Evolutionary conservation across 2,329 filamentous ascomycete species (phyloP).

Genomic region (Beauveria sp.): DNA sequence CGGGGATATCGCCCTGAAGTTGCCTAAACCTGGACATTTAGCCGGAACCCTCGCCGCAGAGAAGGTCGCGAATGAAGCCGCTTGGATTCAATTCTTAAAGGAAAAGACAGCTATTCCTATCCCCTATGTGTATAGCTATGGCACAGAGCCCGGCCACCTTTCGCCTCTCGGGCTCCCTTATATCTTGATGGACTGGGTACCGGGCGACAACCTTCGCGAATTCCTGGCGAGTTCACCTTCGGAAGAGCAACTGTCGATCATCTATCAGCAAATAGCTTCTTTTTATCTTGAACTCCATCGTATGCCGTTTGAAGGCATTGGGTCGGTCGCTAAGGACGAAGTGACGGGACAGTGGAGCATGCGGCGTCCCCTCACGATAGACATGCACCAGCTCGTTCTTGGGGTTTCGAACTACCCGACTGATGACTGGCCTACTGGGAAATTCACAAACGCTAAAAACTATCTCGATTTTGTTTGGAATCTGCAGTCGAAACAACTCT

Average conservation of each 20-base stretch:
- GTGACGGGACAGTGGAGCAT: neutral
- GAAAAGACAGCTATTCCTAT: neutral
- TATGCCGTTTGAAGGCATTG: neutral
- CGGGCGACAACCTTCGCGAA: neutral
- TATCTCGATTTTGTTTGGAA: neutral
- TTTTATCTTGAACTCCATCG: neutral
- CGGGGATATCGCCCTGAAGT: neutral
- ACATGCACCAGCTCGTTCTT: neutral
- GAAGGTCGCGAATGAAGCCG: neutral
- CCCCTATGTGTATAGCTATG: neutral
- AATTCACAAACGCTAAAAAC: neutral
- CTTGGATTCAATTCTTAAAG: neutral
- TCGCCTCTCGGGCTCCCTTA: neutral
- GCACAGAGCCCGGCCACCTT: neutral
- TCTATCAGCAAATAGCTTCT: neutral
- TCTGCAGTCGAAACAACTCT: neutral
- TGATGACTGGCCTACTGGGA: neutral
- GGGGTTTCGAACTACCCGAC: neutral
- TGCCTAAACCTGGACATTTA: neutral
- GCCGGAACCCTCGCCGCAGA: neutral
- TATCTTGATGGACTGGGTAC: neutral
- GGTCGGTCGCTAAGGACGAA: neutral
- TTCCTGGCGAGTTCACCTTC: neutral
- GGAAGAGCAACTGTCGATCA: neutral
- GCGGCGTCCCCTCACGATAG: neutral